phyloP scores from a whole-genome alignment of 352 stramenopile genomes.

The Phytophthora fragariae region DNA sequence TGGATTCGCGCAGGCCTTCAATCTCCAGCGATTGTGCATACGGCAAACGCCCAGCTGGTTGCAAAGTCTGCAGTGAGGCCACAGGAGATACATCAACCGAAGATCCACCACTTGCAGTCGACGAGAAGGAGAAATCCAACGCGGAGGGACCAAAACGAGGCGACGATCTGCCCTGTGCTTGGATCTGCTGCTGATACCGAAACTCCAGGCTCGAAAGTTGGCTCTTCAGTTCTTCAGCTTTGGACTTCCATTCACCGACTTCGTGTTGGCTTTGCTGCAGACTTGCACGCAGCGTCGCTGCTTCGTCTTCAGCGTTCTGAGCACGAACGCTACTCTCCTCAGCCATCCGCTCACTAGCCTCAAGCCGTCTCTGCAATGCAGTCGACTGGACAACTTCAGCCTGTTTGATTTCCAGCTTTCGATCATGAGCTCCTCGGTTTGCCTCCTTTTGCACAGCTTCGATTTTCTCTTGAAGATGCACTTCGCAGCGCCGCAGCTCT shows the following conservation, averaged over 20 bases:
- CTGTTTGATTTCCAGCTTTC: slow-evolving; percentile 57
- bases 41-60: slow-evolving; percentile 65
- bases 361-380: slow-evolving; percentile 32
- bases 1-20: slow-evolving; percentile 81
- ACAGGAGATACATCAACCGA: slow-evolving; percentile 32
- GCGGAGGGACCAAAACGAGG: slow-evolving; percentile 20
- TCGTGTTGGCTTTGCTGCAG: slow-evolving; percentile 20
- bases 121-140: slow-evolving; percentile 45
- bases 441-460: slow-evolving; percentile 57
- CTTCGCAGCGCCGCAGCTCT: slow-evolving; percentile 47
- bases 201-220: slow-evolving; percentile 24
- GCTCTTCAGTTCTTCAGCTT: slow-evolving; percentile 27
- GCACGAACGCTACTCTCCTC: slow-evolving; percentile 19
- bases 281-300: slow-evolving; percentile 9
- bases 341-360: slow-evolving; percentile 30
- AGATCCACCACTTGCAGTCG: slow-evolving; percentile 31
- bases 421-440: slow-evolving; percentile 59
- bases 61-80: slow-evolving; percentile 46
- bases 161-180: slow-evolving; percentile 17
- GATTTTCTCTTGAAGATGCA: slow-evolving; percentile 55
- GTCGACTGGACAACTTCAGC: slow-evolving; percentile 25
- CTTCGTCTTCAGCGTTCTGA: slow-evolving; percentile 37
- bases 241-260: slow-evolving; percentile 31
- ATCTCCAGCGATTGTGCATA: slow-evolving; percentile 86
- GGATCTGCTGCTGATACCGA: slow-evolving; percentile 20